These are phyloP conservation scores for Dactylellina cionopaga DNA, from an alignment of 2,329 filamentous ascomycete species.

Conservation along the genomic window DNA sequence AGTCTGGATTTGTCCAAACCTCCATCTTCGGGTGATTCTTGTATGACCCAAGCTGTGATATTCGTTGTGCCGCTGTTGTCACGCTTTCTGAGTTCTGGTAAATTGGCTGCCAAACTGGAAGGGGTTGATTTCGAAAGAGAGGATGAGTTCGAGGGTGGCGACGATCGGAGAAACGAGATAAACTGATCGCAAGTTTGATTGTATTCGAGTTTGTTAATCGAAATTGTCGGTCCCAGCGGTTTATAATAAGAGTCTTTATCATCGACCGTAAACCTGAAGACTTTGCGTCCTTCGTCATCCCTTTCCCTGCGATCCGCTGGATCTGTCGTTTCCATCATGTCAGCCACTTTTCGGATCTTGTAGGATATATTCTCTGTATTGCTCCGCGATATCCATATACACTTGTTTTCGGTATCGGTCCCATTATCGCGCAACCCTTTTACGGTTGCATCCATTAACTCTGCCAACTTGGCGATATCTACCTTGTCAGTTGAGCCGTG, in stretches of 20 bases:
- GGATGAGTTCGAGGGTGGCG: too few species aligned
- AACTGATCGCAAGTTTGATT: neutral
- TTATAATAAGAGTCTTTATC: too few species aligned
- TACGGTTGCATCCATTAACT: constrained; percentile 1
- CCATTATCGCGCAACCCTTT: neutral
- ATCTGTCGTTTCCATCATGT: too few species aligned
- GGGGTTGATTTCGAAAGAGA: neutral
- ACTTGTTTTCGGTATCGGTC: neutral
- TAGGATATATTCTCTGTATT: neutral
- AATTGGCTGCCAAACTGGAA: neutral
- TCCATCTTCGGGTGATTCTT: too few species aligned
- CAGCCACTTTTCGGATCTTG: neutral
- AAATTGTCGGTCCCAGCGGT: neutral
- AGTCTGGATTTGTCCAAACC: too few species aligned
- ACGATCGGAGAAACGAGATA: too few species aligned
- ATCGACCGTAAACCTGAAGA: too few species aligned
- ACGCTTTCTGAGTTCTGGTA: too few species aligned
- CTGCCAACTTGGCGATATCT: neutral
- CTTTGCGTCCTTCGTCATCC: too few species aligned
- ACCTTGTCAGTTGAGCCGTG: neutral
- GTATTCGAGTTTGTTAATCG: neutral
- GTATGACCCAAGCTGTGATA: too few species aligned
- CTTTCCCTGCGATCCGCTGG: too few species aligned
- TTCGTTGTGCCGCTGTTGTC: too few species aligned
- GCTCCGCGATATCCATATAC: neutral